phyloP scores from a whole-genome alignment of 2,329 filamentous ascomycete genomes.

The Gliomastix tumulicola region DNA sequence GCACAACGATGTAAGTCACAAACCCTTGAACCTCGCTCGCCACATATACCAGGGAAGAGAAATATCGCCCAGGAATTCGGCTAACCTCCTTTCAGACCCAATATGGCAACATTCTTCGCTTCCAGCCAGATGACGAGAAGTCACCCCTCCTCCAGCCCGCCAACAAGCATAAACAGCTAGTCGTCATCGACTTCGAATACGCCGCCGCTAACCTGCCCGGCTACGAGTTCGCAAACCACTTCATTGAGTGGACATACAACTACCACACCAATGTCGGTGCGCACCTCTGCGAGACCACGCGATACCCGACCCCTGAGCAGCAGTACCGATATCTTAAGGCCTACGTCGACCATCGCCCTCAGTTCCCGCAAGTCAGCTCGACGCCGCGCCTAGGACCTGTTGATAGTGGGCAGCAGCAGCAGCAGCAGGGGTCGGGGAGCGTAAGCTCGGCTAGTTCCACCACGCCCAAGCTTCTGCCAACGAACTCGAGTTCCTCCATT shows the following conservation, averaged over 20 bases:
- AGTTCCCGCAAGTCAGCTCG: conserved; percentile 47
- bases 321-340: conserved; percentile 79
- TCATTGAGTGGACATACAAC: conserved; percentile 97
- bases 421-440: too few species aligned
- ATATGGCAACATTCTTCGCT: conserved; percentile 92
- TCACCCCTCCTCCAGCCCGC: conserved; percentile 83
- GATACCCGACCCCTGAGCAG: conserved; percentile 74
- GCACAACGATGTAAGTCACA: conserved; percentile 86
- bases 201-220: conserved; percentile 82
- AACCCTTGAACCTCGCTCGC: too few species aligned
- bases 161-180: conserved; percentile 91
- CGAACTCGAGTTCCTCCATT: conserved; percentile 41
- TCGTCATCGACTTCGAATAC: conserved; percentile 99
- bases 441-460: too few species aligned
- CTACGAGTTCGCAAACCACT: conserved; percentile 95
- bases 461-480: conserved; percentile 18
- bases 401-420: conserved; percentile 25
- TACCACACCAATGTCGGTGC: conserved; percentile 70
- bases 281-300: conserved; percentile 58
- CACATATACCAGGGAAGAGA: too few species aligned
- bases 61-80: too few species aligned
- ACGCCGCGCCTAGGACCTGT: conserved; percentile 41
- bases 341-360: conserved; percentile 76
- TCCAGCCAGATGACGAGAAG: conserved; percentile 59
- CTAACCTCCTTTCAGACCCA: conserved; percentile 59